These are phyloP conservation scores for Pestalotiopsis sp. DNA, from an alignment of 2,329 filamentous ascomycete species.

Conservation along the genomic window DNA sequence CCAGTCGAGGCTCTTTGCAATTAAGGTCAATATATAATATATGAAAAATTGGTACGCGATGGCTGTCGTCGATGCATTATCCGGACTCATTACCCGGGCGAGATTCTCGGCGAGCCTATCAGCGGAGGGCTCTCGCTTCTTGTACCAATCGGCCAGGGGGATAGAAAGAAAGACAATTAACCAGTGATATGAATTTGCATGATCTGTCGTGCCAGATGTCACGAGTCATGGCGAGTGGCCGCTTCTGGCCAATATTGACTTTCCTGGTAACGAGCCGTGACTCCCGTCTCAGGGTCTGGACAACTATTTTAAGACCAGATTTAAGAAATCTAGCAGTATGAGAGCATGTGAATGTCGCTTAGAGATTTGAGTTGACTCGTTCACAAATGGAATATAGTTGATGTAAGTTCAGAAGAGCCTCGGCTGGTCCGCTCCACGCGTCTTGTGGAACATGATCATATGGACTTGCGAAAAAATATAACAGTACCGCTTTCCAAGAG, in stretches of 20 bases:
- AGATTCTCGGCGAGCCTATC: constrained; percentile 23
- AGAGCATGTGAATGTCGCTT: no score
- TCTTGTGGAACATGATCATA: neutral
- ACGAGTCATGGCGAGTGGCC: neutral
- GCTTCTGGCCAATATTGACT: neutral
- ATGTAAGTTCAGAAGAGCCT: neutral
- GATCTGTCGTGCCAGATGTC: constrained; percentile 1
- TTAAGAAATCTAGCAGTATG: no score
- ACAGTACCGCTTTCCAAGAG: neutral
- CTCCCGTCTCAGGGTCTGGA: neutral
- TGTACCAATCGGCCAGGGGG: constrained; percentile 17
- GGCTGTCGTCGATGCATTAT: constrained; percentile 28
- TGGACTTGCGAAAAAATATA: neutral
- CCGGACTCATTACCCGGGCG: constrained; percentile 33
- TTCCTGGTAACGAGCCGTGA: neutral
- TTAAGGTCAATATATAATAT: constrained; percentile 32
- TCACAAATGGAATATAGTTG: neutral
- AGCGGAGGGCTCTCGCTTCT: constrained; percentile 20
- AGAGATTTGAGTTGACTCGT: neutral
- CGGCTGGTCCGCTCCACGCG: neutral
- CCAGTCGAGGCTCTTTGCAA: constrained; percentile 11
- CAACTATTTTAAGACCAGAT: neutral
- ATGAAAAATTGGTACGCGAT: constrained; percentile 25
- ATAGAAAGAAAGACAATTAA: constrained; percentile 13
- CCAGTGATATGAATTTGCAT: constrained; percentile 16